Percentiles rank a stretch among this genome's conserved stretches.
phyloP scores from a whole-genome alignment of 768 basidiomycete genomes.

The Trametes cubensis region DNA sequence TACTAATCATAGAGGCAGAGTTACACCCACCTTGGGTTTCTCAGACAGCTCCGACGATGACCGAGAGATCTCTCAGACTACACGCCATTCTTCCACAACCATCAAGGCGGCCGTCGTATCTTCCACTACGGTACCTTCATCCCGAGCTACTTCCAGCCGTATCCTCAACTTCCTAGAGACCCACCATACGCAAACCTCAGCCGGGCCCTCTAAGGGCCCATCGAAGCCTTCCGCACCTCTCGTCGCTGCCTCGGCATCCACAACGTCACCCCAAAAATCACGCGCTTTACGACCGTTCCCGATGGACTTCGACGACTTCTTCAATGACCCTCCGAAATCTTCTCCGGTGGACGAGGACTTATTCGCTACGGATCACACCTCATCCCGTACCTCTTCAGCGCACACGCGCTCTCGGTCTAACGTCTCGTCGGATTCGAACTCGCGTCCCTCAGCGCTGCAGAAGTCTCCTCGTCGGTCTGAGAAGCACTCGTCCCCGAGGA shows the following conservation, averaged over 20 bases:
- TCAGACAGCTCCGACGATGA: conserved; percentile 13
- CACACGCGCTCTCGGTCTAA: conserved; percentile 7
- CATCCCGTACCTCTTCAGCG: neutral
- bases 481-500: conserved; percentile 30
- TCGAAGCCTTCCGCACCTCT: neutral
- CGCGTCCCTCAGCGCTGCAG: conserved; percentile 13
- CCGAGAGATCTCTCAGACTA: too few relatives aligned
- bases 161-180: conserved; percentile 14
- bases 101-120: too few relatives aligned
- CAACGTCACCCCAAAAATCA: neutral
- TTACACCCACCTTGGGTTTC: neutral
- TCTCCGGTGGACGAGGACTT: neutral
- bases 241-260: neutral
- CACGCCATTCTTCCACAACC: too few relatives aligned
- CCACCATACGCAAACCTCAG: neutral
- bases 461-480: conserved; percentile 38
- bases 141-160: neutral
- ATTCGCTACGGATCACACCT: neutral
- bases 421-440: conserved; percentile 15
- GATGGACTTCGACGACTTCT: conserved; percentile 14
- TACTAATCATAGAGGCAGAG: neutral
- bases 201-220: neutral
- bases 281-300: conserved; percentile 23
- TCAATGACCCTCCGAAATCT: neutral
- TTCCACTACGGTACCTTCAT: neutral